phyloP scores from a whole-genome alignment of 1,284 basidiomycete genomes.

The Naganishia liquefaciens region DNA sequence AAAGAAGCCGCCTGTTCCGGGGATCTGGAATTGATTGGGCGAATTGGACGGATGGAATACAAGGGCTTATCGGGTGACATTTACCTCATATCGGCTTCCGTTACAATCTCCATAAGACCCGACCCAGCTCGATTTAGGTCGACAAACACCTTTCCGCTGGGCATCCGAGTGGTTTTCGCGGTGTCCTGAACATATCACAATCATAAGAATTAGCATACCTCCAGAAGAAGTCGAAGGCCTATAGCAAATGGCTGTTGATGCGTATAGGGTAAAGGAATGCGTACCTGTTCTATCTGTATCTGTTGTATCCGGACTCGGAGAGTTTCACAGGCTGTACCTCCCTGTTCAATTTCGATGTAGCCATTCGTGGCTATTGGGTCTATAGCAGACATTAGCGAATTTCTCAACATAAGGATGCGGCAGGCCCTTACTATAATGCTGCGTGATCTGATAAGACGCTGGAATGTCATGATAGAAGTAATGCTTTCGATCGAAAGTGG shows the following conservation, averaged over 20 bases:
- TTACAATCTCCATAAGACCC: conserved; percentile 94
- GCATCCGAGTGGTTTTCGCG: conserved; percentile 76
- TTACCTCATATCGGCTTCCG: conserved; percentile 84
- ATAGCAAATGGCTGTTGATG: too few relatives aligned
- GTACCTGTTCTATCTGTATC: conserved; percentile 92
- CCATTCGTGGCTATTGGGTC: conserved; percentile 81
- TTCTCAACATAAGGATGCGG: background rate
- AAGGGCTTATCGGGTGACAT: conserved; percentile 34
- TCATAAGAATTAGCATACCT: background rate
- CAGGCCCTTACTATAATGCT: conserved; percentile 71
- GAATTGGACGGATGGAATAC: background rate
- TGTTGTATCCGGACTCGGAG: conserved; percentile 77
- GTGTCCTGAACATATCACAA: conserved; percentile 69
- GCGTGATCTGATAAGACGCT: conserved; percentile 94
- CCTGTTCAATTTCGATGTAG: conserved; percentile 57
- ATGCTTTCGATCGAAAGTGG: conserved; percentile 93
- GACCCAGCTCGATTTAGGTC: conserved; percentile 90
- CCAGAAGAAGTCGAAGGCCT: background rate
- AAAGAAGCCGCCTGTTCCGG: conserved; percentile 91
- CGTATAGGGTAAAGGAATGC: too few relatives aligned
- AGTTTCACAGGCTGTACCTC: conserved; percentile 38
- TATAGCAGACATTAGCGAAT: conserved; percentile 39
- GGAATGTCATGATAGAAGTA: conserved; percentile 98
- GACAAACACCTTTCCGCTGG: conserved; percentile 64
- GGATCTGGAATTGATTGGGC: conserved; percentile 57